Base-by-base conservation (phyloP, 306 rosid genomes). In the Cucumis hystrix region DNA sequence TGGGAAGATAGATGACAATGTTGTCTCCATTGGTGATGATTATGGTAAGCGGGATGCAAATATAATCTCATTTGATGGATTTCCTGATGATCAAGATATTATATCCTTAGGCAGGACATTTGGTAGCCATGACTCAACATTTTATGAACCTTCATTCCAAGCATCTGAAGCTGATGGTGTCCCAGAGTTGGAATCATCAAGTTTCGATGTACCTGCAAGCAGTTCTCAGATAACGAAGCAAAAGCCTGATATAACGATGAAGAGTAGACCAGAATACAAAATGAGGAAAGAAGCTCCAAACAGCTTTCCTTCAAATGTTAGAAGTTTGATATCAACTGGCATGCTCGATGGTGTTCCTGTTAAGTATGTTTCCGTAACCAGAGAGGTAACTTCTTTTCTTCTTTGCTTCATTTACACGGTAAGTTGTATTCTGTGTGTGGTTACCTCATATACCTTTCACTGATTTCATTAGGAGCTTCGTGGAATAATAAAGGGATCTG, bases 301-400 rank as follows among this genome's bases (percentile, higher is more conserved):
- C 82, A 88, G 92, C 88, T 91, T 93, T 71, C 98, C 98, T 17
- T 82, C 96, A 43, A 93, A 91, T 80, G 98, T 93, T 83, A 84
- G 96, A 82, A 87, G 89, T 84, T 85, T 93, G 87, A 82, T 93
- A 77, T 85, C 93, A 20, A 91, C 96, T 0, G 96, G 96, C 64
- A 93, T 93, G 81, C 91, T 91, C 63, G 96, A 93, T 74, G 96
- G 96, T 37, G 93, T 92, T 79, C 97, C 94, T 78, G 90, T 92
- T 4, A 92, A 92, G 86, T 92, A 92, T 74, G 88, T 88, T 76
- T 90, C 97, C 5, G 80, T 86, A 86, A 82, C 89, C 4, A 87
- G 87, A 20, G 92, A 87, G 95, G 98, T 93, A 91, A 82, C 9
- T 43, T 77, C 80, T 35, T 47, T 49, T 83, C 37, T 85, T 60